Percentiles rank a stretch among this genome's conserved stretches.
Evolutionary conservation across 2,329 filamentous ascomycete species (phyloP).

Genomic region (Pestalotiopsis sp.): DNA sequence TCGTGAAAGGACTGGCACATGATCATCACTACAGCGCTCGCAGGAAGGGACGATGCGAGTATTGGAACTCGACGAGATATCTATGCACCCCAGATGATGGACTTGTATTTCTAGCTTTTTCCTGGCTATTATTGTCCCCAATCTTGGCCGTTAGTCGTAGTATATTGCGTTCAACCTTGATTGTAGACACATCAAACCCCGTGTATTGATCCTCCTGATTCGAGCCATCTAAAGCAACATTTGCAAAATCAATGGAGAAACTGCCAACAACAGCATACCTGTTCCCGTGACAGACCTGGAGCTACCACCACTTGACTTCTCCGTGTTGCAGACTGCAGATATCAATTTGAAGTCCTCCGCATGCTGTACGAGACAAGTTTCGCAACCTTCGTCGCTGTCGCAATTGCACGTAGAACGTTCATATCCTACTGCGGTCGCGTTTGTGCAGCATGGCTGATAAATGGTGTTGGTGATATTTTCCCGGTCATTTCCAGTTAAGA

Average conservation of each 20-base stretch:
- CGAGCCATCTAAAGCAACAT: neutral
- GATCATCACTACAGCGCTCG: no score
- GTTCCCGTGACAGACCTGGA: neutral
- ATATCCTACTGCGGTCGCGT: neutral
- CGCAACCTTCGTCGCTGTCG: neutral
- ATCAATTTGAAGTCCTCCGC: slow-evolving; percentile 1
- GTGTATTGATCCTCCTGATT: neutral
- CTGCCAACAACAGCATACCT: neutral
- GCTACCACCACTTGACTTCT: neutral
- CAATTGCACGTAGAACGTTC: neutral
- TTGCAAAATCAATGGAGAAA: neutral
- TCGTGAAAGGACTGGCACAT: no score
- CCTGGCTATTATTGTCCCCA: no score
- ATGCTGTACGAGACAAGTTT: neutral
- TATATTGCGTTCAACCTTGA: no score
- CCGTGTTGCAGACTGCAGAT: neutral
- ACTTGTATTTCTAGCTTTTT: no score
- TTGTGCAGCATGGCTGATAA: neutral
- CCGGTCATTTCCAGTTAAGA: neutral
- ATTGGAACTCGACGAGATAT: no score
- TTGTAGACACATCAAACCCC: neutral
- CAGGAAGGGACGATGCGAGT: no score
- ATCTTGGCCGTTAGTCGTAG: no score
- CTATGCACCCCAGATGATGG: no score
- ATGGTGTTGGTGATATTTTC: neutral